Evolutionary conservation across 1,284 basidiomycete species (phyloP), one percentile per base, ranked within the genome.

Genomic region (Boletus coffeatus): DNA sequence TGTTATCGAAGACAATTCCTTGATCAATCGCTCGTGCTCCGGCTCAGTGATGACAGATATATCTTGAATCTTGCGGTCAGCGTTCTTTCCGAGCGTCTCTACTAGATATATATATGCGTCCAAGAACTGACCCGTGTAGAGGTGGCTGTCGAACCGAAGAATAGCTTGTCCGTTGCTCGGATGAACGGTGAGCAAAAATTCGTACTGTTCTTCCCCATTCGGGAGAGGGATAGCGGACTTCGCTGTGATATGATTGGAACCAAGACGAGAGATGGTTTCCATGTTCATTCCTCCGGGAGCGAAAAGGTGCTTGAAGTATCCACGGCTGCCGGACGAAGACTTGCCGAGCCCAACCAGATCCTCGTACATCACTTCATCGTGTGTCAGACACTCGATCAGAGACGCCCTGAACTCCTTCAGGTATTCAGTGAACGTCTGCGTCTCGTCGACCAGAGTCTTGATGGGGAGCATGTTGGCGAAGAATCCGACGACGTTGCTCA

Each of bases 291-390:
- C 71, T 25, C 71, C 70, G 1, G 67, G 67, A 50, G 72, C 71
- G 64, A 72, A 72, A 21, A 72, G 57, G 59, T 72, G 71, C 56
- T 72, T 72, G 64, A 74, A 73, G 67, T 71, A 74, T 62, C 72
- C 71, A 21, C 71, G 71, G n/a, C 59, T 64, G n/a, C 64, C 59
- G 16, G 69, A 63, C 11, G 68, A 65, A 1, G 67, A 67, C 56
- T 68, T 72, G 34, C 69, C 65, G 6, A 74, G 61, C 18, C 58
- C 61, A 34, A 74, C 71, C 14, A 72, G 69, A 58, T 72, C 71
- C 57, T 74, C 72, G 53, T 73, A 73, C 4, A 64, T 71, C 57
- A 72, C 70, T 16, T 73, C 71, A 41, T 69, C 70, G 34, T 73
- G 67, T 2, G 60, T 56, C 29, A 73, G 57, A 48, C 67, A 66